A percentile compares a stretch with the other conserved stretches of the same genome.
phyloP scores from a whole-genome alignment of 345 rosid genomes.

The Gynandropsis gynandra region DNA sequence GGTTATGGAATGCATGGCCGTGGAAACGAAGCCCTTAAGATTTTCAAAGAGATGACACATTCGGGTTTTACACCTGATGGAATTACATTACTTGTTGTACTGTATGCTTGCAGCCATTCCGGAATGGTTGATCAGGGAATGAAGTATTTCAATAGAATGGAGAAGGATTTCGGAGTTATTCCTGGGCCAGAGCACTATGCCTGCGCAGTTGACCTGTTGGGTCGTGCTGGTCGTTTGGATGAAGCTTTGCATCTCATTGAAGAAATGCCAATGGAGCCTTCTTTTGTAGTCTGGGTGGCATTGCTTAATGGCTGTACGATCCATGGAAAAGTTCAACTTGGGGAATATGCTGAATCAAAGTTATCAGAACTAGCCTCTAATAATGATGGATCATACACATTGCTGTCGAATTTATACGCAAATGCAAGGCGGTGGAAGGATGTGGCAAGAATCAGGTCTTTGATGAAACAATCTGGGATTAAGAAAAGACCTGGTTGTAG shows the following conservation, averaged over 20 bases:
- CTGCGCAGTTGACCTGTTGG: constrained; percentile 74
- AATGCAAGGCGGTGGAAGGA: constrained; percentile 80
- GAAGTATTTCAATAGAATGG: constrained; percentile 49
- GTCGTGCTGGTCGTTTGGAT: constrained; percentile 63
- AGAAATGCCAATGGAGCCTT: constrained; percentile 65
- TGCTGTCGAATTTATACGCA: constrained; percentile 79
- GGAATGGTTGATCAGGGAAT: constrained; percentile 76
- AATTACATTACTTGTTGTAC: constrained; percentile 61
- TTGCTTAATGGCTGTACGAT: constrained; percentile 69
- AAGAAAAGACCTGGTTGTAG: constrained; percentile 85
- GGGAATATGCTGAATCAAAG: constrained; percentile 56
- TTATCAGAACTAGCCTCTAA: constrained; percentile 44
- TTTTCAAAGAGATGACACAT: constrained; percentile 54
- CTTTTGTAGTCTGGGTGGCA: constrained; percentile 65
- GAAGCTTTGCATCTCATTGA: constrained; percentile 55
- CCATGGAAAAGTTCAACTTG: constrained; percentile 69
- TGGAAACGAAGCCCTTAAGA: constrained; percentile 55
- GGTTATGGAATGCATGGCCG: constrained; percentile 84
- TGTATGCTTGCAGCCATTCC: constrained; percentile 87
- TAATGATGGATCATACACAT: constrained; percentile 66
- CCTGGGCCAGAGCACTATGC: constrained; percentile 76
- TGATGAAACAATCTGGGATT: constrained; percentile 60
- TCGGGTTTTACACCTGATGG: constrained; percentile 52
- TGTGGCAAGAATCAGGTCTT: constrained; percentile 57
- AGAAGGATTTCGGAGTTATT: constrained; percentile 38